Evolutionary conservation across 352 stramenopile species (phyloP).

Genomic region (Globisporangium paddicum): DNA sequence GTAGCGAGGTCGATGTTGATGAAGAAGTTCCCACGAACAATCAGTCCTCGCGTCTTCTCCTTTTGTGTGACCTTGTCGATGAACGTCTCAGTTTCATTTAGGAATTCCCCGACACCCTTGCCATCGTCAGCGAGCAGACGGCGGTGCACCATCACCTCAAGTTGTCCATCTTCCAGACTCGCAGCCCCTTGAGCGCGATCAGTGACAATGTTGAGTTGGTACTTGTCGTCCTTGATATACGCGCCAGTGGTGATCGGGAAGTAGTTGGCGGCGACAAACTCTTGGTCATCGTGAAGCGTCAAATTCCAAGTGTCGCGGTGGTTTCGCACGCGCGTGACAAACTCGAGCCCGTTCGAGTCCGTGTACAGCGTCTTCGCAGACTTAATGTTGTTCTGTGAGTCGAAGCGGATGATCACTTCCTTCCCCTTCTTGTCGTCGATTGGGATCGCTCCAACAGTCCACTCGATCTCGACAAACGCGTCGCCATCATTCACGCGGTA

Average conservation of each 20-base stretch:
- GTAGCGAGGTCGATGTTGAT: slow-evolving; percentile 55
- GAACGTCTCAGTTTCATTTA: slow-evolving; percentile 92
- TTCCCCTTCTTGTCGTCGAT: slow-evolving; percentile 88
- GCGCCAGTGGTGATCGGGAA: slow-evolving; percentile 95
- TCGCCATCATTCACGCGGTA: slow-evolving; percentile 85
- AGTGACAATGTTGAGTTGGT: slow-evolving; percentile 86
- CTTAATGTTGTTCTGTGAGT: slow-evolving; percentile 49
- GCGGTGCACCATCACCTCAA: slow-evolving; percentile 99
- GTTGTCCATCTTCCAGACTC: slow-evolving; percentile 85
- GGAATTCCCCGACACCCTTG: slow-evolving; percentile 89
- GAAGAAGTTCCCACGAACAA: slow-evolving; percentile 62
- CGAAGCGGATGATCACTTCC: slow-evolving; percentile 94
- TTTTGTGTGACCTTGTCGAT: slow-evolving; percentile 55
- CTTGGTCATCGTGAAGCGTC: slow-evolving; percentile 81
- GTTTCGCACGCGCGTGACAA: slow-evolving; percentile 88
- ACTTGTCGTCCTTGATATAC: slow-evolving; percentile 89
- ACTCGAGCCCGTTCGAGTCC: slow-evolving; percentile 96
- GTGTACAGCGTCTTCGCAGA: slow-evolving; percentile 80
- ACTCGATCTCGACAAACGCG: slow-evolving; percentile 94
- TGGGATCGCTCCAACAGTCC: slow-evolving; percentile 80
- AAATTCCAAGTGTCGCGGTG: slow-evolving; percentile 89
- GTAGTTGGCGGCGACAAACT: slow-evolving; percentile 96
- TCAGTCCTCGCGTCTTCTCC: slow-evolving; percentile 50
- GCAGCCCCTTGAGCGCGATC: slow-evolving; percentile 92
- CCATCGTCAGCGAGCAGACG: slow-evolving; percentile 91